Evolutionary conservation across 345 rosid species (phyloP), one percentile per base, ranked within the genome.

Genomic region (Euphorbia lathyris): DNA sequence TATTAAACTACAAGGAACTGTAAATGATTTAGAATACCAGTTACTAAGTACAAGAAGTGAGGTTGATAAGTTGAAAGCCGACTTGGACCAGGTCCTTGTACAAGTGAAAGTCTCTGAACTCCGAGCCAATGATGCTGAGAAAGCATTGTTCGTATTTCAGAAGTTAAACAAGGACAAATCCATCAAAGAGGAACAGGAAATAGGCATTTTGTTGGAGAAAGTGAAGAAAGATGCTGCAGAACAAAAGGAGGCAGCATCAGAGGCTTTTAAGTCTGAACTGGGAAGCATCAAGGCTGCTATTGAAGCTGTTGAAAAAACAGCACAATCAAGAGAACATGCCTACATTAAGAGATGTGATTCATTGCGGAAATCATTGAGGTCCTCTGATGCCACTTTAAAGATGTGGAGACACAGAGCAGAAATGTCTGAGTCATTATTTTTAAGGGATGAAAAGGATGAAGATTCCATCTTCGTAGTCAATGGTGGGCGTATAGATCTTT

Each of bases 401-500:
- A 73, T 61, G 68, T 83, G 86, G 86, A 73, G 65, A 69, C 80
- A 70, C 30, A 80, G 84, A 71, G 78, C 82, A 71, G 82, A 83
- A 72, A 71, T 65, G 64, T 80, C 80, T 19, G 82, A 80, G 77
- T 73, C 80, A 23, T 43, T 80, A 67, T 34, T 83, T 38, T 22
- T 65, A 12, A 73, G 68, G 63, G 79, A 71, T 14, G 79, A 75
- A 66, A 77, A 66, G 43, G 74, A 77, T 32, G 76, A 67, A 40
- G 84, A 76, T 71, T 72, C 56, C 47, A 61, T 83, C 45, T 78
- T 66, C 48, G 20, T 73, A 22, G 68, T 66, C 61, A 83, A 78
- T 83, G 86, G 84, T 61, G 86, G 86, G 68, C 75, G 86, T 61
- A 78, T 83, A 69, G 82, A 80, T 78, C 80, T 83, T 65, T 65